Base-by-base conservation (phyloP, 768 basidiomycete genomes). In the Fomitopsis pulvina region DNA sequence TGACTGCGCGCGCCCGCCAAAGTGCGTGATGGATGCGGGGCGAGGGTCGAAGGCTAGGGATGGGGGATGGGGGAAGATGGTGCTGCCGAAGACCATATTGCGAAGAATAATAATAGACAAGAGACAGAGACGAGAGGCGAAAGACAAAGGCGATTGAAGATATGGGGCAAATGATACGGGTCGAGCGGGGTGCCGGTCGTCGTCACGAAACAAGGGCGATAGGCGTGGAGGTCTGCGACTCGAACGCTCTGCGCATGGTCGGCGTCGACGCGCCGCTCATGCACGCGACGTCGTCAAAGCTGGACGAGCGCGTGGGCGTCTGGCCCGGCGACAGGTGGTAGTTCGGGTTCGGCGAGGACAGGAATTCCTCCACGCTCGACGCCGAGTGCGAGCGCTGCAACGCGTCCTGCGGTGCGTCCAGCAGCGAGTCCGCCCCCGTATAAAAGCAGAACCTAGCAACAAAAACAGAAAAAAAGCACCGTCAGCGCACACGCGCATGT, bases 401-500 rank as follows among this genome's bases (percentile, higher is more conserved):
- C 4, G 27, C 24, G 37, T 62, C 63, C 20, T 60, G 51, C 0
- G 64, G 48, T 21, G 62, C 62, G 43, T 65, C 66, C n/a, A 64
- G 52, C 45, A 65, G 27, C 2, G 68, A 60, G 28, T 72, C 77
- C 29, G 72, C 57, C 1, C 87, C 87, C 2, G 87, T 89, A 66
- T 78, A 90, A 67, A 89, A 90, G 69, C 87, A 90, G 65, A 85
- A 89, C 57, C 87, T 90, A 37, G n/a, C n/a, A n/a, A n/a, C n/a
- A n/a, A n/a, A n/a, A n/a, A n/a, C 16, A 46, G 5, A 7, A 30
- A 37, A 43, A 32, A 32, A 7, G 16, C 30, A 16, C 7, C 30
- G 16, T 67, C 38, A 61, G 20, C 25, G 2, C 2, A 32, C 26
- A 22, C 25, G 38, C 46, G 16, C 14, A 22, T 18, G 7, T 27